These are phyloP conservation scores for Penicillium paradoxum DNA, from an alignment of 495 filamentous ascomycete genomes.

Conservation along the genomic window DNA sequence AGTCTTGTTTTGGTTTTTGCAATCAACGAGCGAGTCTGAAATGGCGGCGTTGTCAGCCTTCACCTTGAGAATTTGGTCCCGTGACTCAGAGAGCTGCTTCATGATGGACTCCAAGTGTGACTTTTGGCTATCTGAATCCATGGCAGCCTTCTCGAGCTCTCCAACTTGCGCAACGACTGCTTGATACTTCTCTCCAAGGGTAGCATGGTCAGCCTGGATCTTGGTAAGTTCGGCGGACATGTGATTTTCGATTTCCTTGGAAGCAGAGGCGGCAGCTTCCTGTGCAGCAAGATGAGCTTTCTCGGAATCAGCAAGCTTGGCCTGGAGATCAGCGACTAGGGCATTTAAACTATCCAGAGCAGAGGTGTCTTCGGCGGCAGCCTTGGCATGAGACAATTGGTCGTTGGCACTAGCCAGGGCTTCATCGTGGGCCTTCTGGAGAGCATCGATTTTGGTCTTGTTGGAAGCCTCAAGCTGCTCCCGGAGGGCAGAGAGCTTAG, in stretches of 20 bases:
- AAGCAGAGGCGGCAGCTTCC: conserved; percentile 20
- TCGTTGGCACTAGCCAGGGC: conserved; percentile 28
- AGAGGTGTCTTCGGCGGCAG: conserved; percentile 37
- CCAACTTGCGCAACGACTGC: conserved; percentile 23
- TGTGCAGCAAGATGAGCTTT: conserved; percentile 26
- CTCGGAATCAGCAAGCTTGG: conserved; percentile 34
- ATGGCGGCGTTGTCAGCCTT: conserved; percentile 30
- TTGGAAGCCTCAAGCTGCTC: conserved; percentile 37
- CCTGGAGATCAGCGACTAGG: conserved; percentile 34
- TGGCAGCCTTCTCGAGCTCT: conserved; percentile 34
- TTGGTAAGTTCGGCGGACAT: conserved; percentile 31
- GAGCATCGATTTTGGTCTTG: conserved; percentile 34
- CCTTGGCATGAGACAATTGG: conserved; percentile 34
- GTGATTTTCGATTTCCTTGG: conserved; percentile 29
- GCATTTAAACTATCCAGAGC: conserved; percentile 32
- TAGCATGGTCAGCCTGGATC: conserved; percentile 30
- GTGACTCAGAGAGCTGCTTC: conserved; percentile 32
- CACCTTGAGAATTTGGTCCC: conserved; percentile 31
- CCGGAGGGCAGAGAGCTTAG: conserved; percentile 33
- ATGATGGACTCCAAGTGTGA: conserved; percentile 33
- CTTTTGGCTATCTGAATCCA: conserved; percentile 25
- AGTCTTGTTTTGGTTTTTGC: conserved; percentile 26
- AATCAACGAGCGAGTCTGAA: conserved; percentile 30
- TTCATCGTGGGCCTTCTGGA: conserved; percentile 37
- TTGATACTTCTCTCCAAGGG: conserved; percentile 32